phyloP scores from a whole-genome alignment of 345 rosid species.

The Adansonia digitata region DNA sequence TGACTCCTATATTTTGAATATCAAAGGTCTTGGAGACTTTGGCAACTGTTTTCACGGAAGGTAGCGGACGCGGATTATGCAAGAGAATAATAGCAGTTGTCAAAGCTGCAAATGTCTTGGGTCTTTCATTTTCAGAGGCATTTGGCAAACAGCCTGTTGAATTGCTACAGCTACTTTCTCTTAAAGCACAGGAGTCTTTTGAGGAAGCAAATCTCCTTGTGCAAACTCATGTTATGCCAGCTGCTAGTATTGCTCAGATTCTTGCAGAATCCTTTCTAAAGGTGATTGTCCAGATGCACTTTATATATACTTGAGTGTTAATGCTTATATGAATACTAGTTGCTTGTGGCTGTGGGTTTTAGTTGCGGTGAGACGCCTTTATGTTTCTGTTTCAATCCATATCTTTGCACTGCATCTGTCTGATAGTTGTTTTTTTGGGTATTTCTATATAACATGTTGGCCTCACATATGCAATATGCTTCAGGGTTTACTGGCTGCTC shows the following conservation, averaged over 20 bases:
- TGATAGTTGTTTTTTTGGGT: neutral
- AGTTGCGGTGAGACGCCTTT: neutral
- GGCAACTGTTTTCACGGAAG: slow-evolving; percentile 61
- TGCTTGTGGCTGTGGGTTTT: slow-evolving; percentile 1
- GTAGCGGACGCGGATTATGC: slow-evolving; percentile 79
- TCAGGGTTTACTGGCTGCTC: slow-evolving; percentile 95
- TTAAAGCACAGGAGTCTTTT: slow-evolving; percentile 96
- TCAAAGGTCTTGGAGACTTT: slow-evolving; percentile 74
- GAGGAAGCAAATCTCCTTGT: slow-evolving; percentile 85
- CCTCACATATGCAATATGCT: slow-evolving; percentile 16
- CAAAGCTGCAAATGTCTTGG: slow-evolving; percentile 81
- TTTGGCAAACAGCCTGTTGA: slow-evolving; percentile 84
- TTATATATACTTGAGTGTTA: slow-evolving; percentile 8
- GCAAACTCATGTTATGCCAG: slow-evolving; percentile 79
- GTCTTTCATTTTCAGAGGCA: slow-evolving; percentile 83
- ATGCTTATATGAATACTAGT: slow-evolving; percentile 2
- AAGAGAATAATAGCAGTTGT: slow-evolving; percentile 78
- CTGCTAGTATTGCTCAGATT: slow-evolving; percentile 84
- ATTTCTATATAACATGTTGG: neutral
- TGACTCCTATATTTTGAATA: slow-evolving; percentile 8
- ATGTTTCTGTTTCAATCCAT: neutral
- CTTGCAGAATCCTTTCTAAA: slow-evolving; percentile 96
- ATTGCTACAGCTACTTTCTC: slow-evolving; percentile 86
- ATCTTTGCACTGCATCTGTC: neutral
- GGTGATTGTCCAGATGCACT: slow-evolving; percentile 31